phyloP scores from a whole-genome alignment of 352 stramenopile species.

The Globisporangium apiculatum region DNA sequence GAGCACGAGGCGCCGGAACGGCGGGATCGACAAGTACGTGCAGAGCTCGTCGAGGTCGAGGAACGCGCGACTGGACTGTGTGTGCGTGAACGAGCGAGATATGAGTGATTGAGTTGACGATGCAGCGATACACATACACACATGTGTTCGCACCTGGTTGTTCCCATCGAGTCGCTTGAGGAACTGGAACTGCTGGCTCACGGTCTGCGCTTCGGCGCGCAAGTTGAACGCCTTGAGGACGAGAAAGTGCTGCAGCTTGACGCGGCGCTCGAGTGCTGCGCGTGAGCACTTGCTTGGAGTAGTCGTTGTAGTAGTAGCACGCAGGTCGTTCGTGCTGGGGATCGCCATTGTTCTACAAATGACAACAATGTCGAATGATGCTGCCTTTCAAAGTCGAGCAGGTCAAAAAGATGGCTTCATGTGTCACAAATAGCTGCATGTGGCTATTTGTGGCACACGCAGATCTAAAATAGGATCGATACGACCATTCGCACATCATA shows the following conservation, averaged over 20 bases:
- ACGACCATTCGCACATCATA: neutral
- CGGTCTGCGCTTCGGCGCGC: conserved; percentile 37
- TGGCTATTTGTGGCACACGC: no score
- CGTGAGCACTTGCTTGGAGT: conserved; percentile 1
- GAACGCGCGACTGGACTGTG: conserved; percentile 18
- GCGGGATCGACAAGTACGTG: conserved; percentile 58
- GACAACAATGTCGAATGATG: neutral
- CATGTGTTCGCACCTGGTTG: conserved; percentile 7
- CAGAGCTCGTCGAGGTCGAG: conserved; percentile 61
- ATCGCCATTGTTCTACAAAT: conserved; percentile 6
- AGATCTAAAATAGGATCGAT: no score
- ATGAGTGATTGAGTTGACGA: no score
- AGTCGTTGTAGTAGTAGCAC: neutral
- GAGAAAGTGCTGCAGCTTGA: conserved; percentile 76
- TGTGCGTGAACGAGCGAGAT: neutral
- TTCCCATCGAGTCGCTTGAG: conserved; percentile 23
- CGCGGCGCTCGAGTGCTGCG: conserved; percentile 19
- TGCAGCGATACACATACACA: neutral
- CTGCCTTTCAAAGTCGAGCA: neutral
- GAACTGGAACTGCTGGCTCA: conserved; percentile 62
- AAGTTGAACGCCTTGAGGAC: conserved; percentile 81
- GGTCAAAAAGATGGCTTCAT: no score
- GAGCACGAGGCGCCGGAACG: conserved; percentile 52
- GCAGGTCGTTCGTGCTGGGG: neutral
- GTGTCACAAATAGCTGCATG: neutral